These are phyloP conservation scores for Arabidopsis suecica DNA, from an alignment of 345 rosid species.

Conservation along the genomic window DNA sequence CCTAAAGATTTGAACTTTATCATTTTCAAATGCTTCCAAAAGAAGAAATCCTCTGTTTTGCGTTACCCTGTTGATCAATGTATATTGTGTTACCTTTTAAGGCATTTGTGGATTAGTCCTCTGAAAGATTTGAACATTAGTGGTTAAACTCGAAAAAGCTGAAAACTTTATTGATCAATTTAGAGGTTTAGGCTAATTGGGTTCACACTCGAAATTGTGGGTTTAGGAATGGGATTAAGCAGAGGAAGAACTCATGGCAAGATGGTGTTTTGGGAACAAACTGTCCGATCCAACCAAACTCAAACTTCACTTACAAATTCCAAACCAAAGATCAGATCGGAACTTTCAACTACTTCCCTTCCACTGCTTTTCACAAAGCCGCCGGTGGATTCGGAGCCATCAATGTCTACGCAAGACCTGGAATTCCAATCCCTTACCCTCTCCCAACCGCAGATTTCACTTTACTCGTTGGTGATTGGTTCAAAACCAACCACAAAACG, in stretches of 20 bases:
- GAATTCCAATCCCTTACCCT: conserved; percentile 79
- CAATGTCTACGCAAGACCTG: conserved; percentile 63
- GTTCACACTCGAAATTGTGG: neutral
- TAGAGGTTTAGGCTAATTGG: neutral
- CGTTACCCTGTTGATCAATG: conserved; percentile 4
- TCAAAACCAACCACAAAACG: conserved; percentile 67
- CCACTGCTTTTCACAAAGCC: conserved; percentile 78
- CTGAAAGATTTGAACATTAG: conserved; percentile 17
- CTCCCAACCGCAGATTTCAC: conserved; percentile 75
- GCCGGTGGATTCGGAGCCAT: conserved; percentile 87
- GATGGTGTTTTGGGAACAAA: conserved; percentile 88
- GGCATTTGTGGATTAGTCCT: neutral
- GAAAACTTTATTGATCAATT: conserved; percentile 7
- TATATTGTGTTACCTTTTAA: neutral
- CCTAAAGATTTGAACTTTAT: conserved; percentile 5
- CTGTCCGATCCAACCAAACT: conserved; percentile 83
- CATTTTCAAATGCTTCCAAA: conserved; percentile 1
- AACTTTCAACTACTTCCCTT: conserved; percentile 77
- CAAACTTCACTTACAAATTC: conserved; percentile 80
- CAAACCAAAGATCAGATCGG: conserved; percentile 97
- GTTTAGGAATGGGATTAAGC: conserved; percentile 83
- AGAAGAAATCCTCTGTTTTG: conserved; percentile 15
- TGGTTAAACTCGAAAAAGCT: conserved; percentile 2
- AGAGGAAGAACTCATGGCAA: conserved; percentile 90
- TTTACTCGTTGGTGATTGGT: conserved; percentile 88